Conservation (phyloP, 805 yeast species). For the Metschnikowia santaceciliae region DNA sequence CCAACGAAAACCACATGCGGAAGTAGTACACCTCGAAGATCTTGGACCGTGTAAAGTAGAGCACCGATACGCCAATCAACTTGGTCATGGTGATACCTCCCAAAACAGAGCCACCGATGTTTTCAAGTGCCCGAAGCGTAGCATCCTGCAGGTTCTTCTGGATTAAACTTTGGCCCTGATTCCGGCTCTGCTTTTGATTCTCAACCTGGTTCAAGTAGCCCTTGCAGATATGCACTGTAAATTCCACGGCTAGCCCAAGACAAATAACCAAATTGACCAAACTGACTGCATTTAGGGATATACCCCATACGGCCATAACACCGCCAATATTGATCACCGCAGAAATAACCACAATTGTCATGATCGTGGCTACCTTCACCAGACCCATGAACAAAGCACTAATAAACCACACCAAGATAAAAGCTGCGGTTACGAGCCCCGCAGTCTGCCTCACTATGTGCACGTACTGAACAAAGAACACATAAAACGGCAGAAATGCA, state of each 20-base stretch:
- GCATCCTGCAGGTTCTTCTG: too few relatives aligned
- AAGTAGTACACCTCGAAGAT: slow-evolving; percentile 91
- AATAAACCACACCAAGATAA: slow-evolving; percentile 47
- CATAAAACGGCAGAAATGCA: slow-evolving; percentile 91
- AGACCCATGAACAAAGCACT: slow-evolving; percentile 66
- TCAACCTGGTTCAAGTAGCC: slow-evolving; percentile 52
- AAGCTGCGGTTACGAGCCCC: slow-evolving; percentile 49
- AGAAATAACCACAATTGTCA: slow-evolving; percentile 56
- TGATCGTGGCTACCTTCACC: slow-evolving; percentile 49
- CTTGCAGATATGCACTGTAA: slow-evolving; percentile 81
- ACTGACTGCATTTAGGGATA: slow-evolving; percentile 83
- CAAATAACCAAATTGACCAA: slow-evolving; percentile 90
- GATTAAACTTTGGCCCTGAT: too few relatives aligned
- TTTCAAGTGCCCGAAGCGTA: slow-evolving; percentile 50
- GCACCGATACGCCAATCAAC: slow-evolving; percentile 77
- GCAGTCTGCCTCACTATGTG: slow-evolving; percentile 60
- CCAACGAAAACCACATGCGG: slow-evolving; percentile 87
- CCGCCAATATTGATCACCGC: slow-evolving; percentile 76
- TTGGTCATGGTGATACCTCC: slow-evolving; percentile 91
- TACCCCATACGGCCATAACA: slow-evolving; percentile 66
- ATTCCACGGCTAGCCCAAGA: slow-evolving; percentile 89
- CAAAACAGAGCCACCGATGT: slow-evolving; percentile 86
- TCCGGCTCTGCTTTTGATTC: not conserved
- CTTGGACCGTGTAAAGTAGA: slow-evolving; percentile 82
- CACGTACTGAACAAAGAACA: slow-evolving; percentile 85